Base-by-base conservation (phyloP, 1,139 yeast genomes). In the Spencermartinsiella ligniputridi region DNA sequence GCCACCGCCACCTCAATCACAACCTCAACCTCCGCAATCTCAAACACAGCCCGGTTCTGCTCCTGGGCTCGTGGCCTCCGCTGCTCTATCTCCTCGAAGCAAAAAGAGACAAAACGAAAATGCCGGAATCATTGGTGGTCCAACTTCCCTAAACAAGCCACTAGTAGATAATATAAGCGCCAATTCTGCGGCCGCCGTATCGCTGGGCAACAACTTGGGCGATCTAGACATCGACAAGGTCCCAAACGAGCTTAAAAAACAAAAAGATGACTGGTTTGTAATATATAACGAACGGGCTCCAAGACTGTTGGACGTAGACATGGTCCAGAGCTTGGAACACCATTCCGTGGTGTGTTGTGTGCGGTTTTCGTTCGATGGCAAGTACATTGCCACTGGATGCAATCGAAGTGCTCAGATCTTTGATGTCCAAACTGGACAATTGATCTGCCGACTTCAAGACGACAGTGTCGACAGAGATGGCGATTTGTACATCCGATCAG, bases 301-400 rank as follows among this genome's bases (percentile, higher is more conserved):
- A 41, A 76, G 79, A 51, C 66, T 71, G 40, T 76, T 88, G 52
- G 97, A 90, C 61, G 92, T 90, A 42, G 95, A 89, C 41, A 74
- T 90, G 56, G 86, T 90, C 56, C 95, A 87, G 62, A 84, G 96
- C 11, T 76, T 90, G 57, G 95, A 87, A 62, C 97, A 92, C 69
- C 78, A 89, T 17, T 85, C 95, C 2, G 97, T 90, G 37, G 97
- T 90, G 45, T 92, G 98, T 70, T 92, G 98, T 68, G 97, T 92
- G 46, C 76, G 95, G 52, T 92, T 92, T 71, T 83, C 92, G 52
- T 82, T 82, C 55, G 96, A 89, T 65, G 97, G 97, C 52, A 86
- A 87, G 67, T 87, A 78, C 63, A 76, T 92, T 57, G 98, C 98
- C 19, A 92, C 98, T 19, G 98, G 98, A 37, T 90, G 97, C 71